Evolutionary conservation across 2,329 filamentous ascomycete genomes (phyloP), one percentile per base, ranked within the genome.

Genomic region (Mariannaea elegans): DNA sequence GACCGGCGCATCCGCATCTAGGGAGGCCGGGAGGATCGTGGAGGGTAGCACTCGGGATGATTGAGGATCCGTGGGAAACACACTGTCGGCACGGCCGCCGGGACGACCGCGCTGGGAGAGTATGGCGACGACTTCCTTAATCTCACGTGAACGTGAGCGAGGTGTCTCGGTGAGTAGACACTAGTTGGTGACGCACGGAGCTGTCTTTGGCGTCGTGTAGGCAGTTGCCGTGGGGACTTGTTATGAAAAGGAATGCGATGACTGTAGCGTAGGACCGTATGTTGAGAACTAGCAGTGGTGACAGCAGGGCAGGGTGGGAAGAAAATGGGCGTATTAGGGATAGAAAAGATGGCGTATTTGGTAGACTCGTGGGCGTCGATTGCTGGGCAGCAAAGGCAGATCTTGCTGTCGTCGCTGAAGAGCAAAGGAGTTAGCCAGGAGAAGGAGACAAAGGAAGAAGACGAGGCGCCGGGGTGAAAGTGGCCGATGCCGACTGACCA

Each of bases 51-150:
- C 54, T 63, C 66, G 64, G 71, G 73, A 73, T 72, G 77, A 73
- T 77, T 78, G 75, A 65, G 81, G 77, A 82, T 80, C 80, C 81
- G 81, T 83, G 75, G 80, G 78, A 76, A 76, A 71, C 72, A 76
- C 65, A 67, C 64, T 66, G 71, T 67, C 67, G 73, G 75, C 77
- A 78, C 79, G 75, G 75, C 79, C 78, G 81, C 75, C 73, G 75
- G 70, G 70, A 81, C 77, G 80, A 80, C 79, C 76, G 78, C 79
- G 77, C 72, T 71, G 65, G 61, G 59, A 62, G 64, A 59, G 48
- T 67, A 70, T 71, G 66, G 67, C 62, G 70, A 63, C 62, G 70
- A 63, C 48, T 66, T 68, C 50, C 58, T 62, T 61, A 48, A 49
- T 50, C 54, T 70, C 65, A 66, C 65, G 62, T 60, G 48, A 55